A percentile compares a stretch with the other conserved stretches of the same genome.
These are phyloP conservation scores for Themeda triandra DNA, from an alignment of 176 grass and related monocot species.

Conservation along the genomic window DNA sequence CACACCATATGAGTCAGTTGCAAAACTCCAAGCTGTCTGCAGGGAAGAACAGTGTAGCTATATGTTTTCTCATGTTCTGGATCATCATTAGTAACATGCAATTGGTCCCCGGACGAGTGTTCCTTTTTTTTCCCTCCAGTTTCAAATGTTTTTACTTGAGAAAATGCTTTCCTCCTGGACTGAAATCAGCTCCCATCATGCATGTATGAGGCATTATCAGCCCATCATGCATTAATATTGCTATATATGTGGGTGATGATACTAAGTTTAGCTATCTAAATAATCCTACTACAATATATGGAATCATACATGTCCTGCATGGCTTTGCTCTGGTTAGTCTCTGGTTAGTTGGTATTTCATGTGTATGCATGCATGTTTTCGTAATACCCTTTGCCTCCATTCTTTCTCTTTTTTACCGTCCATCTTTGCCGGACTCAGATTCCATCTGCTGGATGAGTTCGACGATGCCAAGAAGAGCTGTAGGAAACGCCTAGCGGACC, in stretches of 20 bases:
- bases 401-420: background rate
- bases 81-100: conserved; percentile 30
- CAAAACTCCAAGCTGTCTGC: conserved; percentile 47
- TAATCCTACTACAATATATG: background rate
- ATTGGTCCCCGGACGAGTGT: conserved; percentile 48
- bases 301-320: background rate
- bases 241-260: background rate
- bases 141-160: background rate
- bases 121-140: conserved; percentile 25
- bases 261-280: background rate
- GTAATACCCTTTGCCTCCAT: background rate
- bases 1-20: conserved; percentile 54
- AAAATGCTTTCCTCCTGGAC: background rate
- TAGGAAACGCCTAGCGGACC: conserved; percentile 86
- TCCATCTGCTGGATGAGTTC: conserved; percentile 89
- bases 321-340: background rate
- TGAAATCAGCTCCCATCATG: conserved; percentile 16
- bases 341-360: conserved; percentile 43
- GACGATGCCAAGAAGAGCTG: conserved; percentile 93
- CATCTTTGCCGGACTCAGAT: conserved; percentile 40
- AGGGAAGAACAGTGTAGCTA: conserved; percentile 37
- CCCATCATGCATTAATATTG: background rate
- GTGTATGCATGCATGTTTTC: conserved; percentile 27
- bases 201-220: background rate
- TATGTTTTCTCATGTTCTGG: conserved; percentile 26